These are phyloP conservation scores for Schwanniomyces vanrijiae DNA, from an alignment of 805 yeast genomes.

Conservation along the genomic window DNA sequence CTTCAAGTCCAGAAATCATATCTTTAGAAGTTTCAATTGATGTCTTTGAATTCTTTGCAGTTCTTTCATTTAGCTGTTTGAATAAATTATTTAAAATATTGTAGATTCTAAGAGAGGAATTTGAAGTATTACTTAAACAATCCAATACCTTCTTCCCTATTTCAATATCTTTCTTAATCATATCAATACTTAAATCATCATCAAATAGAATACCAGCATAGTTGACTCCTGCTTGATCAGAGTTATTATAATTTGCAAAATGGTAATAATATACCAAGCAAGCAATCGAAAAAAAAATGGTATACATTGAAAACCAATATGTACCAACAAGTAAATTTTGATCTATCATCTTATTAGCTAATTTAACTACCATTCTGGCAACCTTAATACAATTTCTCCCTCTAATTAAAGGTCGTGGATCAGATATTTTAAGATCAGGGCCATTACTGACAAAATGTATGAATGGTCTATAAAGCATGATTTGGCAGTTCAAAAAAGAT, in stretches of 20 bases:
- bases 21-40: background rate
- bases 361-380: conserved; percentile 76
- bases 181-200: conserved; percentile 49
- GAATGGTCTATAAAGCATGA: conserved; percentile 83
- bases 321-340: conserved; percentile 75
- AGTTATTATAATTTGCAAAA: conserved; percentile 37
- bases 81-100: conserved; percentile 76
- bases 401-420: conserved; percentile 64
- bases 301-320: conserved; percentile 89
- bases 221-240: conserved; percentile 30
- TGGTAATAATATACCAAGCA: conserved; percentile 81
- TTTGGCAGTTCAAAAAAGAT: conserved; percentile 73
- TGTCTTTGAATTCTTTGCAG: conserved; percentile 42
- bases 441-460: conserved; percentile 77
- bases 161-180: conserved; percentile 76
- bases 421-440: conserved; percentile 31
- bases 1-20: background rate
- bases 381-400: conserved; percentile 84
- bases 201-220: conserved; percentile 47
- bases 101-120: conserved; percentile 79
- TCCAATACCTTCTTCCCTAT: conserved; percentile 75
- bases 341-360: conserved; percentile 78
- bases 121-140: conserved; percentile 66
- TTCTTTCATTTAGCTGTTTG: conserved; percentile 72
- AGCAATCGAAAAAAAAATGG: conserved; percentile 86